Conservation (phyloP, 495 filamentous ascomycete genomes). For the Penicillium odoratum region DNA sequence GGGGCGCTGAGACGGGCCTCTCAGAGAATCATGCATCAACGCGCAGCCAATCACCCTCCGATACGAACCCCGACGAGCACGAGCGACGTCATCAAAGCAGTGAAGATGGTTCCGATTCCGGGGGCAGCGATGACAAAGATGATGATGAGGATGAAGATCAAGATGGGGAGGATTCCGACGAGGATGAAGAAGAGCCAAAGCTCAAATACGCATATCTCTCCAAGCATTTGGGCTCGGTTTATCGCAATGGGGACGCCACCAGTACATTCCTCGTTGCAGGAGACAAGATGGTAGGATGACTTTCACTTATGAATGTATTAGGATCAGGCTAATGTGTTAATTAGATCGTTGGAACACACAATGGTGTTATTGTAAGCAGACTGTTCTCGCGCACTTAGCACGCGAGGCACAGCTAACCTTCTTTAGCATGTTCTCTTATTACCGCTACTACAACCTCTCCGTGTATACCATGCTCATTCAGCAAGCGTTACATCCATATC, state of each 20-base stretch:
- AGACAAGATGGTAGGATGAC: constrained; percentile 82
- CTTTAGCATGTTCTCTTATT: constrained; percentile 79
- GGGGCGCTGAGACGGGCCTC: constrained; percentile 21
- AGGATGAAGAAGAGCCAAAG: constrained; percentile 93
- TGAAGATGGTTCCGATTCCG: constrained; percentile 30
- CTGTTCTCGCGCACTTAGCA: neutral
- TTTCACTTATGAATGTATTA: neutral
- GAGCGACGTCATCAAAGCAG: constrained; percentile 16
- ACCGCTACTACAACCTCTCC: constrained; percentile 73
- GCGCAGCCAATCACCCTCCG: constrained; percentile 25
- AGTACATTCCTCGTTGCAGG: constrained; percentile 86
- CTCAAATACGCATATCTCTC: constrained; percentile 91
- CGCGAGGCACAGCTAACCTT: constrained; percentile 21
- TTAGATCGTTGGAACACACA: constrained; percentile 92
- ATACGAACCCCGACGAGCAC: constrained; percentile 22
- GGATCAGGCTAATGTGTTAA: constrained; percentile 18
- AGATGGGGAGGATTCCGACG: constrained; percentile 60
- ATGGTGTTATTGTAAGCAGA: constrained; percentile 84
- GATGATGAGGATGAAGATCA: constrained; percentile 35
- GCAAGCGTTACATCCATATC: constrained; percentile 88
- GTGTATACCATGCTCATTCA: constrained; percentile 86
- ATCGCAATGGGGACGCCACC: constrained; percentile 92
- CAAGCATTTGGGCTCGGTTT: constrained; percentile 72
- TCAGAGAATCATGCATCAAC: constrained; percentile 21
- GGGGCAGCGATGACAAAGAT: constrained; percentile 17